Conservation (phyloP, 2,329 filamentous ascomycete species). For the Lecanicillium sp. region DNA sequence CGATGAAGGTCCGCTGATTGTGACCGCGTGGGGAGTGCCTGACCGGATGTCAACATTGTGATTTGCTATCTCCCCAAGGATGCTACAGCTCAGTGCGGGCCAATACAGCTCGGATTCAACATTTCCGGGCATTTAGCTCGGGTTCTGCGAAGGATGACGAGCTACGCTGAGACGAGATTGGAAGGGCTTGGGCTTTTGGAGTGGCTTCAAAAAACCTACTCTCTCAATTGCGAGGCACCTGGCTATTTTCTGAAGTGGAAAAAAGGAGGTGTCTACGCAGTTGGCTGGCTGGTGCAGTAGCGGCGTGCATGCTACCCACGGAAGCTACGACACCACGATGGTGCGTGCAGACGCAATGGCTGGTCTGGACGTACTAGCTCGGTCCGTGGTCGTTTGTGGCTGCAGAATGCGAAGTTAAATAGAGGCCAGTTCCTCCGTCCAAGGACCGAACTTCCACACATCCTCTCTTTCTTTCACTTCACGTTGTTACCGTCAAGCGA, state of each 20-base stretch:
- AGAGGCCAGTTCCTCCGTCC: background rate
- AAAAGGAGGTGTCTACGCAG: background rate
- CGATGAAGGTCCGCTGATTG: constrained; percentile 2
- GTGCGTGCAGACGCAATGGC: background rate
- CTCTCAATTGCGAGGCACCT: background rate
- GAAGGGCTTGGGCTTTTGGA: background rate
- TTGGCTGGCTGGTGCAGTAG: background rate
- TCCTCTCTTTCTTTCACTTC: background rate
- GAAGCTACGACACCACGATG: background rate
- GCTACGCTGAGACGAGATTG: background rate
- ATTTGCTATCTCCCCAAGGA: constrained; percentile 2
- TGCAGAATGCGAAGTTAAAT: background rate
- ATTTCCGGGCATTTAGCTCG: background rate
- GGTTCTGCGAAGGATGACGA: background rate
- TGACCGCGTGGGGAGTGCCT: constrained; percentile 1
- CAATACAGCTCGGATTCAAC: background rate
- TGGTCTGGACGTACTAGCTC: background rate
- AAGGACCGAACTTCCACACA: background rate
- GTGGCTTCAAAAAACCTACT: background rate
- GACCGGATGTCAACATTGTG: background rate
- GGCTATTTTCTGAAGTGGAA: background rate
- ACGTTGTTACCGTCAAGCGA: background rate
- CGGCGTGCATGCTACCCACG: background rate
- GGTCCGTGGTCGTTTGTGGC: background rate
- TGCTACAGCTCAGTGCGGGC: background rate